Base-by-base conservation (phyloP, 768 basidiomycete species). In the Pleurotus pulmonarius region DNA sequence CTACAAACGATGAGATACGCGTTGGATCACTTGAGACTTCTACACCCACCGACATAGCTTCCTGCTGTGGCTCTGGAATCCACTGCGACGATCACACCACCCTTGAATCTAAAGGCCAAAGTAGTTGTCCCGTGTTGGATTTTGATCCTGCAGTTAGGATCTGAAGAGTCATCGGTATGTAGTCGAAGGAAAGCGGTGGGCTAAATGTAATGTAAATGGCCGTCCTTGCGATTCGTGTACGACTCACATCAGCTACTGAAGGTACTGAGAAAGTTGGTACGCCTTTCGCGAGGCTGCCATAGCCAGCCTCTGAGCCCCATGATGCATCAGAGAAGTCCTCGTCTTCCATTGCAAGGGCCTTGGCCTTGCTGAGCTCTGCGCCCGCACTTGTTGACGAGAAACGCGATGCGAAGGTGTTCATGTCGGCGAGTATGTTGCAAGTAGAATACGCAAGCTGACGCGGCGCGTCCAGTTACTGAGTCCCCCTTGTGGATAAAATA, bases 61-160 rank as follows among this genome's bases (percentile, higher is more conserved):
- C 97, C 97, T 29, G 95, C 92, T 6, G 97, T 98, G 29, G 97
- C 97, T 71, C 97, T 76, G 37, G 96, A 98, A 70, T 99, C 97
- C n/a, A 99, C 97, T 18, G 94, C 92, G n/a, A 98, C 97, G 59
- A 98, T 95, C 57, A 98, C 94, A 55, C 97, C 97, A 18, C 97
- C 97, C 68, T 92, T 77, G 76, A 90, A 99, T 68, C 93, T 81
- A 83, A 99, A 99, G 5, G 97, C 97, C 41, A 99, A 81, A 2
- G 97, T 98, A 8, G 97, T 99, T 24, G 97, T 99, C 64, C 97
- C 97, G 69, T 99, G 97, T 69, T 94, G 89, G 62, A 99, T 95
- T 79, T 98, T 98, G 74, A 99, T 98, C 72, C 83, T 87, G 77
- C 94, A 97, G 57, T 81, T 85, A 41, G 94, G 91, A 78, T 98